These are phyloP conservation scores for Penicillium sp. DNA, from an alignment of 2,329 filamentous ascomycete genomes.

Conservation along the genomic window DNA sequence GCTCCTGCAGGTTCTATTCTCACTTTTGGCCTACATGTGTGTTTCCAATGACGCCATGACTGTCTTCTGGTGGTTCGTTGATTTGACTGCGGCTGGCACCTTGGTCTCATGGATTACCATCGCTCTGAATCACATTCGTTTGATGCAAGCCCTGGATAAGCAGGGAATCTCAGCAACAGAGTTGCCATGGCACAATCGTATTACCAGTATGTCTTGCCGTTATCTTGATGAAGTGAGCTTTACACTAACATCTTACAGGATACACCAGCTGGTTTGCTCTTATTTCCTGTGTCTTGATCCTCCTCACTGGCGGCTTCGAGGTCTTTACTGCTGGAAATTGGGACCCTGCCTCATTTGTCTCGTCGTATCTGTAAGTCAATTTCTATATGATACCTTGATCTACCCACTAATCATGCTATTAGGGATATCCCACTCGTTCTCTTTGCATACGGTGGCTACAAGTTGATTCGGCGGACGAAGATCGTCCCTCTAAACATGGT, in stretches of 20 bases:
- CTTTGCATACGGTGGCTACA: conserved; percentile 61
- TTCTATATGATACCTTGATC: not conserved
- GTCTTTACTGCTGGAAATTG: conserved; percentile 62
- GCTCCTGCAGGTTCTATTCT: conserved; percentile 41
- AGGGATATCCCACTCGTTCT: conserved; percentile 63
- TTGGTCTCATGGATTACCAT: conserved; percentile 64
- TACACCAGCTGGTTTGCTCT: conserved; percentile 63
- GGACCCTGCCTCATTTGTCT: conserved; percentile 58
- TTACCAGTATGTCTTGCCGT: conserved; percentile 53
- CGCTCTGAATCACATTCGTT: conserved; percentile 59
- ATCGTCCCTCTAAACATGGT: conserved; percentile 53
- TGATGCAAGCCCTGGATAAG: conserved; percentile 54
- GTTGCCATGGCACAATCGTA: conserved; percentile 63
- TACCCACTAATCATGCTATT: not conserved
- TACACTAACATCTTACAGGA: conserved; percentile 38
- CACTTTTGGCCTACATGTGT: conserved; percentile 48
- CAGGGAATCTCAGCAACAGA: conserved; percentile 53
- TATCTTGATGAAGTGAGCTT: not conserved
- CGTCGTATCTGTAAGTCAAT: conserved; percentile 60
- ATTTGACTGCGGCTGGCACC: conserved; percentile 62
- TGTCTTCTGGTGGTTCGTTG: conserved; percentile 65
- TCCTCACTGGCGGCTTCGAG: conserved; percentile 68
- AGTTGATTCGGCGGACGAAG: conserved; percentile 63
- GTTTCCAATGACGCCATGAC: conserved; percentile 53
- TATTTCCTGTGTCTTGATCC: conserved; percentile 59